Evolutionary conservation across 495 filamentous ascomycete genomes (phyloP), one percentile per base, ranked within the genome.

Genomic region (Penicillium herquei): DNA sequence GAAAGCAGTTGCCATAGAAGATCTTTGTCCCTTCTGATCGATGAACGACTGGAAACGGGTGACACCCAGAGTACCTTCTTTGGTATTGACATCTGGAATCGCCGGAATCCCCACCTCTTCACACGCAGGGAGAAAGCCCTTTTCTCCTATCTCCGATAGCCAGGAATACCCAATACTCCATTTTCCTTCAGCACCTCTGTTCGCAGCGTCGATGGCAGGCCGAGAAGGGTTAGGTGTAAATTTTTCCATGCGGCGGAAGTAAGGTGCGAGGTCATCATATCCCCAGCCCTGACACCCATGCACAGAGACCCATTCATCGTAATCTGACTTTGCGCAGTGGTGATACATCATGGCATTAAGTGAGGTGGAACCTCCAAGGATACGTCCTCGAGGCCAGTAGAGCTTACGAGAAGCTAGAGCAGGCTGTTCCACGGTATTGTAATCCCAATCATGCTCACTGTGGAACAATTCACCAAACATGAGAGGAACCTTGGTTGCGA

Each of bases 261-360:
- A 62, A 8, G 62, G 62, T 3, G 39, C 31, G 7, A 65, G 32
- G 13, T 59, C 55, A 21, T 54, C 39, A 39, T 61, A 56, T 31
- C 43, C 39, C 62, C 62, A 65, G 3, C 62, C 58, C n/a, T 56
- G 14, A 35, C 62, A 65, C 11, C 58, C 62, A 55, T 62, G 55
- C 13, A 21, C 34, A 10, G 35, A n/a, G 3, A 31, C 55, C 62
- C 62, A 62, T 35, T 65, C 58, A 30, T 62, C 62, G 31, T 58
- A 65, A 44, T 65, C 62, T 13, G 62, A 62, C 10, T 17, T 39
- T 1, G 58, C 49, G 49, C 48, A 53, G 39, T 65, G 62, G 47
- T 65, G 62, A 35, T 65, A 65, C 49, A 65, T 65, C 58, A 65
- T 62, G 5, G 62, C 55, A 35, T 59, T 65, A 0, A 65, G 35